Conservation (phyloP, 805 yeast species). For the Candida glaebosa region DNA sequence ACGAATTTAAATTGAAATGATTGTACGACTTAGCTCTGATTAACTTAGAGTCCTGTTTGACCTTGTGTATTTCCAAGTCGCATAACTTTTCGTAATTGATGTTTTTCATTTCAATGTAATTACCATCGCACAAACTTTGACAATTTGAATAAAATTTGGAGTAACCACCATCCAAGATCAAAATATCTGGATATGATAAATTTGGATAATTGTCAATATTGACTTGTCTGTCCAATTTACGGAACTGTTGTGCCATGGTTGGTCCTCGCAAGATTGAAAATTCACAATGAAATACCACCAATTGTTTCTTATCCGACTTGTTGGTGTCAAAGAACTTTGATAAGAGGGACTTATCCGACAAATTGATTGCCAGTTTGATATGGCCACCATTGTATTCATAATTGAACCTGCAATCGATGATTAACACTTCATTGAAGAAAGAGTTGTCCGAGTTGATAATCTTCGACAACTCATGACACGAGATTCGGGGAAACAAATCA, state of each 20-base stretch:
- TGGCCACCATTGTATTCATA: conserved; percentile 95
- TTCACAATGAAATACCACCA: conserved; percentile 91
- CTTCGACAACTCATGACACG: conserved; percentile 52
- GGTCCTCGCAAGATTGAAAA: conserved; percentile 95
- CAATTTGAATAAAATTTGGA: conserved; percentile 64
- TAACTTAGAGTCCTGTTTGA: conserved; percentile 39
- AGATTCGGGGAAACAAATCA: conserved; percentile 71
- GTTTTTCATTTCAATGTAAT: conserved; percentile 80
- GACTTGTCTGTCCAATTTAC: conserved; percentile 75
- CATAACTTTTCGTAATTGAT: conserved; percentile 33
- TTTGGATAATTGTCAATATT: conserved; percentile 77
- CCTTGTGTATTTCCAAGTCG: conserved; percentile 45
- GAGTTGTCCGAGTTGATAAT: conserved; percentile 53
- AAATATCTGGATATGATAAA: conserved; percentile 82
- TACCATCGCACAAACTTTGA: conserved; percentile 68
- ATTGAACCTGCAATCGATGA: conserved; percentile 88
- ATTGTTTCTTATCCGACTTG: conserved; percentile 26
- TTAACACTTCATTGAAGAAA: conserved; percentile 49
- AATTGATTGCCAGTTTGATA: conserved; percentile 75
- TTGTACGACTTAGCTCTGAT: conserved; percentile 37
- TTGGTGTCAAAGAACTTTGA: conserved; percentile 43
- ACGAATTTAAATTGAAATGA: conserved; percentile 10
- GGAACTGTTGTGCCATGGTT: conserved; percentile 77
- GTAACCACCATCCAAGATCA: conserved; percentile 90
- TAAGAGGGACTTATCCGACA: conserved; percentile 68